Base-by-base conservation (phyloP, 2,329 filamentous ascomycete genomes). In the Penicillium digitatum region DNA sequence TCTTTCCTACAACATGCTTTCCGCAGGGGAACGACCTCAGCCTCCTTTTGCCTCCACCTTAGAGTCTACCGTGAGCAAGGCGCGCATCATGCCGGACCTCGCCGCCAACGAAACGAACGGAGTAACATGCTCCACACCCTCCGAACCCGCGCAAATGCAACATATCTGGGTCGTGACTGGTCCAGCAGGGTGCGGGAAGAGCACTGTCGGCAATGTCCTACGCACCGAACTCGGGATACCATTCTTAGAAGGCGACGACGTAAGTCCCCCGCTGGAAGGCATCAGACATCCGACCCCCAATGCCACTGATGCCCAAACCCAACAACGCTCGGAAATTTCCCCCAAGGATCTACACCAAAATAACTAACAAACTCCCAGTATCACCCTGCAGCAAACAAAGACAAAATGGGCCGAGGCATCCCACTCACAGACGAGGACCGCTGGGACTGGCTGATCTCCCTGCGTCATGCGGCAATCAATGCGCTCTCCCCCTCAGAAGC, bases 381-480 rank as follows among this genome's bases (percentile, higher is more conserved):
- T 62, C 77, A 80, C 62, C 65, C 76, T 0, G 76, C 81, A 31
- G 80, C 87, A 67, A 96, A 93, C 76, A 86, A 92, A 65, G 87
- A 92, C 52, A 99, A 97, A 76, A 99, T 99, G 94, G 81, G 83
- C 68, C 81, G 81, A 63, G 90, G 90, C 63, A 86, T 85, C 54
- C 91, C 94, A 2, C 81, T 99, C 34, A 95, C 89, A 53, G 94
- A 99, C 70, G 87, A 86, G 56, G 94, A 99, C 76, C 88, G 94
- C 61, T 97, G 94, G 94, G 93, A 96, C 78, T 99, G 94, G 94
- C 85, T 99, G 60, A 89, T 87, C 44, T 80, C 81, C 12, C 81
- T 94, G 14, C 88, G 89, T 60, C 83, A 90, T 61, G 87, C 76
- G 37, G 77, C 78, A 38, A 71, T 81, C 54, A 81, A 81, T 1